Percentiles rank a stretch among this genome's conserved stretches.
Conservation (phyloP, 305 asterid genomes). For the Nicotiana rustica region DNA sequence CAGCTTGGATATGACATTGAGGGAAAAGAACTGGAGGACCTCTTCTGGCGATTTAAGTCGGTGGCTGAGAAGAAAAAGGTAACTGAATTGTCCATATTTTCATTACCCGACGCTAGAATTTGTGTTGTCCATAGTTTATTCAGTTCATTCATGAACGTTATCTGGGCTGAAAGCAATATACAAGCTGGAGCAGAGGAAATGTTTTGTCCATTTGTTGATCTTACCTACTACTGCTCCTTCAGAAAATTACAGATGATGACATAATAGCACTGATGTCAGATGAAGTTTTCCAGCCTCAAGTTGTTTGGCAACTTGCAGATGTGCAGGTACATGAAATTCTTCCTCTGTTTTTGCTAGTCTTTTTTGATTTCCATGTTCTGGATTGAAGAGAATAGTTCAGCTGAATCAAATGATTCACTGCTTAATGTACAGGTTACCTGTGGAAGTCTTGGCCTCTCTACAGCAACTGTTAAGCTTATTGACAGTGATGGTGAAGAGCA, state of each 20-base stretch:
- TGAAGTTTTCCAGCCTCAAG: constrained; percentile 89
- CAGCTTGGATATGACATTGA: constrained; percentile 95
- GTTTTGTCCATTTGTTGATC: not conserved
- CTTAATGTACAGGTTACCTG: constrained; percentile 72
- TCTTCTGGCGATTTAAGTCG: constrained; percentile 83
- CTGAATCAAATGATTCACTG: constrained; percentile 10
- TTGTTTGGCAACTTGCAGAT: constrained; percentile 78
- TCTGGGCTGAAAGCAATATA: not conserved
- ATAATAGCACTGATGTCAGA: constrained; percentile 84
- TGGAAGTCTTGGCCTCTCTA: constrained; percentile 63
- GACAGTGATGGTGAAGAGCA: constrained; percentile 66
- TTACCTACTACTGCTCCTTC: constrained; percentile 41
- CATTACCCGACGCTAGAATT: not conserved
- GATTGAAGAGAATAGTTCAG: not conserved
- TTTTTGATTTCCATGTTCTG: not conserved
- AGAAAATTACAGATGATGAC: constrained; percentile 88
- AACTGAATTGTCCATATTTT: not conserved
- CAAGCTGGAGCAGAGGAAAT: constrained; percentile 7
- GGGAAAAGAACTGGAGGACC: constrained; percentile 83
- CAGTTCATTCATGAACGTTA: not conserved
- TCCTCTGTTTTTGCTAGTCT: not conserved
- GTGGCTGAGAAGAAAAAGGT: constrained; percentile 97
- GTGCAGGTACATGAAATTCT: constrained; percentile 61
- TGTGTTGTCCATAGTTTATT: not conserved
- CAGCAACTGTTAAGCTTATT: constrained; percentile 80